Conservation (phyloP, 73 alveolate species). For the Paramecium bursaria region DNA sequence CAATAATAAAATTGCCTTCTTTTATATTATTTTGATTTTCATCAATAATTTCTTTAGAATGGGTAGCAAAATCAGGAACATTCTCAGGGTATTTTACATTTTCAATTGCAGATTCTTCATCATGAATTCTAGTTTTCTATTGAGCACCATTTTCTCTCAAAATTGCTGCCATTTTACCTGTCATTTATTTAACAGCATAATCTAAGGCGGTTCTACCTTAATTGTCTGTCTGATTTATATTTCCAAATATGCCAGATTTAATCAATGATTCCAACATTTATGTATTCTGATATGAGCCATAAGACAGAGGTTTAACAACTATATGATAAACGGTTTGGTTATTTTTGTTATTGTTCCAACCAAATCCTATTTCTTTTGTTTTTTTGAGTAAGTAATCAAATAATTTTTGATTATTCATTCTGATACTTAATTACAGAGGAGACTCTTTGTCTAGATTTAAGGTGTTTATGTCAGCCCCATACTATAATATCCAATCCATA, state of each 20-base stretch:
- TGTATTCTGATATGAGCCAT: slow-evolving; percentile 92
- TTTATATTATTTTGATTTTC: slow-evolving; percentile 39
- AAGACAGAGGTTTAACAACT: slow-evolving; percentile 82
- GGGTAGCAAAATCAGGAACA: slow-evolving; percentile 73
- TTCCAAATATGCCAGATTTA: slow-evolving; percentile 19
- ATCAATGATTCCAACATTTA: slow-evolving; percentile 75
- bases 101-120: slow-evolving; percentile 19
- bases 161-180: slow-evolving; percentile 74
- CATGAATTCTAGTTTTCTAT: background rate
- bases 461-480: slow-evolving; percentile 69
- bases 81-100: slow-evolving; percentile 68
- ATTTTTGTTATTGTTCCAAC: slow-evolving; percentile 72
- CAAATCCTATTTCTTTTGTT: slow-evolving; percentile 56
- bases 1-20: background rate
- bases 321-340: slow-evolving; percentile 86
- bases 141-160: slow-evolving; percentile 62
- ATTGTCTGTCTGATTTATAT: slow-evolving; percentile 71
- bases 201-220: slow-evolving; percentile 85
- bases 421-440: slow-evolving; percentile 81
- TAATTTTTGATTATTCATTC: slow-evolving; percentile 79
- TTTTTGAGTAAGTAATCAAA: slow-evolving; percentile 70
- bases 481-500: background rate
- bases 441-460: slow-evolving; percentile 80
- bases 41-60: slow-evolving; percentile 72
- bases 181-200: slow-evolving; percentile 80